Percentiles rank a stretch among this genome's conserved stretches.
These are phyloP conservation scores for Sporothrix protearum DNA, from an alignment of 2,329 filamentous ascomycete genomes.

Conservation along the genomic window DNA sequence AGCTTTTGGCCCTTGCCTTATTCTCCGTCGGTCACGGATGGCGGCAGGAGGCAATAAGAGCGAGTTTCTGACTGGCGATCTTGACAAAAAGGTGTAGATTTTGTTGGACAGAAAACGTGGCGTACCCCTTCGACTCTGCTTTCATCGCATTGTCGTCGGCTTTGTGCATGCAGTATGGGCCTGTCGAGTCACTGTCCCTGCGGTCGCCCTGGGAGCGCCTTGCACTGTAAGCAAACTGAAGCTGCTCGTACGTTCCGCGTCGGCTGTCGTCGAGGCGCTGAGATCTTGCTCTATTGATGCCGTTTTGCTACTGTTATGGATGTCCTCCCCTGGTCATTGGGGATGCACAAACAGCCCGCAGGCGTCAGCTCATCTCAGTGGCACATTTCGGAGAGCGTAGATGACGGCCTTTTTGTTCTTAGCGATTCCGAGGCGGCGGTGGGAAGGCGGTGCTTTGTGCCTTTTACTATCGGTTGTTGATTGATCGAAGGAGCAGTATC, in stretches of 20 bases:
- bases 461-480: background rate
- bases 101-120: background rate
- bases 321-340: background rate
- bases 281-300: background rate
- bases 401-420: background rate
- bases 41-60: background rate
- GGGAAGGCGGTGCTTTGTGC: background rate
- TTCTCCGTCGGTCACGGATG: background rate
- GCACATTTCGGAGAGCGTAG: background rate
- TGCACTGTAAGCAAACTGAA: background rate
- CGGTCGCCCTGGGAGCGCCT: background rate
- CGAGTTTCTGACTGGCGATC: background rate
- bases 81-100: background rate
- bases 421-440: background rate
- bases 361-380: slow-evolving; percentile 7
- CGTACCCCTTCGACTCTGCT: background rate
- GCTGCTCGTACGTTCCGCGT: background rate
- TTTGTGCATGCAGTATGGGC: background rate
- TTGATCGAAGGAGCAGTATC: too few relatives aligned
- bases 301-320: background rate
- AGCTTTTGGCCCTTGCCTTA: background rate
- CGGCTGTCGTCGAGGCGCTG: background rate
- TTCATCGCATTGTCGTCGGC: background rate
- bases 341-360: background rate
- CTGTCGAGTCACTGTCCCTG: background rate